Evolutionary conservation across 257 asterid genomes (phyloP), one percentile per base, ranked within the genome.

Genomic region (Lantana camara): DNA sequence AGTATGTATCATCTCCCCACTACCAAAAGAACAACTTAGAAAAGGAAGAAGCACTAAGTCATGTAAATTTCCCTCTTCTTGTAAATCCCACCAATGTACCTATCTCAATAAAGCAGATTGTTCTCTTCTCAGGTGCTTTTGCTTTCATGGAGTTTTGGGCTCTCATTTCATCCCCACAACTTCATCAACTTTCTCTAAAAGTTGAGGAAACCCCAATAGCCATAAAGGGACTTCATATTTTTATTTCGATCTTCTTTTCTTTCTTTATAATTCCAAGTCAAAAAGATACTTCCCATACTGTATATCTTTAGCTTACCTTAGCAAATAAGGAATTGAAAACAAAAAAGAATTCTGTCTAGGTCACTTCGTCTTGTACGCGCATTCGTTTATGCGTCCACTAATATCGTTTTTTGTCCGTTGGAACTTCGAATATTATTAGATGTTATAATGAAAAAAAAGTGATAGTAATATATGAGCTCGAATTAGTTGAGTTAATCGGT

Each of bases 321-420:
- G 83, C 88, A 82, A 69, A 80, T 77, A 82, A 84, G 90, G 82
- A 82, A 85, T 75, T 74, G 75, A 49, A 59, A 66, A 63, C 48
- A 49, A 19, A 42, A 63, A 75, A 55, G 77, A 73, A 73, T 66
- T 57, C 45, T 29, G 62, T 71, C 61, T 59, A 34, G 67, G 42
- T 63, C 50, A 41, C 73, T 66, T 68, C 70, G 46, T 68, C 63
- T 69, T 57, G 3, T 57, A 62, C 52, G 67, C 79, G 63, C 68
- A 68, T 57, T 59, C 30, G 19, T 59, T 5, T 60, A 38, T 54
- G 60, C 27, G 68, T 29, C 64, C 52, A 45, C 56, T 32, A 50
- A 47, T 35, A 4, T 44, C 44, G 16, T 45, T 41, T 59, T 45
- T 38, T 12, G 51, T 38, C 38, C 67, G 54, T 61, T 12, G 73